Conservation (phyloP, 768 basidiomycete species). For the Baorangia bicolor region DNA sequence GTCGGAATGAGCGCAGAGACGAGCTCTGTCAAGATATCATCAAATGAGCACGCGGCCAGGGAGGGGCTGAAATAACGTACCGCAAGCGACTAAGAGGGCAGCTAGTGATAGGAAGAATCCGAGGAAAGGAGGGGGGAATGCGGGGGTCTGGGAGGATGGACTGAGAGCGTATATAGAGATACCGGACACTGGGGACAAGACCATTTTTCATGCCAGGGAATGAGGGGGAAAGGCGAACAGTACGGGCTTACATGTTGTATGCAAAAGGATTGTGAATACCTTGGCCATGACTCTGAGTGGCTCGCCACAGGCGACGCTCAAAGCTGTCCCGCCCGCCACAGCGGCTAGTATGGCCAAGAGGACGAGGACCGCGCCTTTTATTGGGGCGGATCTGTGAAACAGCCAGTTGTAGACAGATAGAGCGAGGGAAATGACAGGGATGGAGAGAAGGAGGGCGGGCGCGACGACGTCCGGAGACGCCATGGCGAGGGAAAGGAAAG, state of each 20-base stretch:
- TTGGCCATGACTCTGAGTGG: constrained; percentile 16
- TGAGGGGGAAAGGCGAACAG: neutral
- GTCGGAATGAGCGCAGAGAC: constrained; percentile 25
- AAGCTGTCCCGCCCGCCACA: constrained; percentile 20
- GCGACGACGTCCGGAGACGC: constrained; percentile 25
- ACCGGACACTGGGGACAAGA: constrained; percentile 20
- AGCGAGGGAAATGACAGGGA: constrained; percentile 21
- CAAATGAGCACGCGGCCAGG: neutral
- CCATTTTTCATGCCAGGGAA: neutral
- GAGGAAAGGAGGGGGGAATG: constrained; percentile 13
- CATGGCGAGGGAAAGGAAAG: constrained; percentile 16
- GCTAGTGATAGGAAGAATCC: constrained; percentile 17
- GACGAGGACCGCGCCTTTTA: constrained; percentile 10
- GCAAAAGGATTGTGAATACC: constrained; percentile 20
- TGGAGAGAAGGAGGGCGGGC: constrained; percentile 26
- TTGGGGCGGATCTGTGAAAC: constrained; percentile 4
- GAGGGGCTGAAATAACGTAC: constrained; percentile 15
- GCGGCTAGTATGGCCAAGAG: constrained; percentile 26
- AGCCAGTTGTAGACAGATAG: constrained; percentile 10
- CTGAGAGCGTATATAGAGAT: constrained; percentile 26
- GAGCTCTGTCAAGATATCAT: constrained; percentile 17
- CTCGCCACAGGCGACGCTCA: constrained; percentile 16
- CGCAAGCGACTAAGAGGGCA: constrained; percentile 25
- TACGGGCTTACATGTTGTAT: constrained; percentile 20
- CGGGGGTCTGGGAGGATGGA: neutral